Base-by-base conservation (phyloP, 2,329 filamentous ascomycete genomes). In the Scedosporium dehoogii region DNA sequence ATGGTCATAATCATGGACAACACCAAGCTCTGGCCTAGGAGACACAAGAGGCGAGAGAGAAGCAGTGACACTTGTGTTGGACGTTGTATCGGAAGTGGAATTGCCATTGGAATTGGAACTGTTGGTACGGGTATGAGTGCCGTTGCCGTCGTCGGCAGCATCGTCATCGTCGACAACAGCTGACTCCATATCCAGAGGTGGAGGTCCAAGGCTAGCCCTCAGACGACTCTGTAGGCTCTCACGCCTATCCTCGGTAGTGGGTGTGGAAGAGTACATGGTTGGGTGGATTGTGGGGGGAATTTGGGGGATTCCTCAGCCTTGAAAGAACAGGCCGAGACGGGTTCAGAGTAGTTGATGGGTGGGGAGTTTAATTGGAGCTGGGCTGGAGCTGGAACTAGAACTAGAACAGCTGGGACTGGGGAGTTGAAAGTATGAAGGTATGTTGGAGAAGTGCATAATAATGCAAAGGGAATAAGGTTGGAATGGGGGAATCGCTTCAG, bases 1-100 rank as follows among this genome's bases (percentile, higher is more conserved):
- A 25, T 51, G 7, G 27, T 44, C 29, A 38, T 56, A 51, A 56
- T 61, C 59, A 16, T 55, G 48, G 21, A 41, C 59, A 4, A 61
- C 27, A 41, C 59, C 59, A 25, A 61, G 59, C 59, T 61, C 59
- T 6, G 59, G 59, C 29, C 48, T 14, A 14, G 58, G 42, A 46
- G 18, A 42, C 23, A 60, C 21, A 29, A 33, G 16, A 44, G 27
- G 27, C 25, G 59, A 42, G 59, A 56, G 25, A 7, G 18, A 38
- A 12, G 46, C 25, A 18, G 48, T 42, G 18, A 44, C 46, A 56
- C 18, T 59, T 18, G 33, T 23, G 33, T 33, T 41, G 16, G 55
- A 41, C 12, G 14, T 41, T 14, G 55, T 38, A 58, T 38, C 33
- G 55, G 27, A 16, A 58, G 16, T 41, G 29, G 27, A 33, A 59